A percentile compares a stretch with the other conserved stretches of the same genome.
phyloP scores from a whole-genome alignment of 2,329 filamentous ascomycete genomes.

The Xylariaceae sp. region DNA sequence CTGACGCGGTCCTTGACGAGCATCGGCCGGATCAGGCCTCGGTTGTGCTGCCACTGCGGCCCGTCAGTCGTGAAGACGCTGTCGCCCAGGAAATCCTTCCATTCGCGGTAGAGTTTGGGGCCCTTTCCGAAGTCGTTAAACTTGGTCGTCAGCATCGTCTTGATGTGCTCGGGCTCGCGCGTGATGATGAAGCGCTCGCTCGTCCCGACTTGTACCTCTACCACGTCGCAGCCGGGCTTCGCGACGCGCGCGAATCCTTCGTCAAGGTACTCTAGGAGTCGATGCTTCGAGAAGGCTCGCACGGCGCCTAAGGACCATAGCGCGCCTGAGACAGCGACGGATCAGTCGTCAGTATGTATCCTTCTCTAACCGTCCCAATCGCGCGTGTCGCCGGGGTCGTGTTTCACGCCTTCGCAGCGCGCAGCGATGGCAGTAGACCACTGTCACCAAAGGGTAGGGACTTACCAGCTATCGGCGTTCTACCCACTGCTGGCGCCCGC shows the following conservation, averaged over 20 bases:
- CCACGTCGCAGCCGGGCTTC: constrained; percentile 33
- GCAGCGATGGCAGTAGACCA: too few species aligned
- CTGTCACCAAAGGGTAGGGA: too few species aligned
- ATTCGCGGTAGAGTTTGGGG: constrained; percentile 38
- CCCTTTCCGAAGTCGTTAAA: constrained; percentile 55
- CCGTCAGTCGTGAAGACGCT: constrained; percentile 57
- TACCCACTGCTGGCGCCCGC: background rate
- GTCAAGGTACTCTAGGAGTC: constrained; percentile 33
- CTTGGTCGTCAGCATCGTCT: constrained; percentile 53
- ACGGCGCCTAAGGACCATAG: too few species aligned
- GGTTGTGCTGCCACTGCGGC: constrained; percentile 49
- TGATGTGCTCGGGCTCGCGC: constrained; percentile 55
- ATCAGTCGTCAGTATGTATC: too few species aligned
- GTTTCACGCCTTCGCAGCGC: too few species aligned
- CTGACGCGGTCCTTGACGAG: constrained; percentile 47
- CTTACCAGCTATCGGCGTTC: constrained; percentile 2
- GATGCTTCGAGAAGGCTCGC: too few species aligned
- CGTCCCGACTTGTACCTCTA: constrained; percentile 36
- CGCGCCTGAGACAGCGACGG: too few species aligned
- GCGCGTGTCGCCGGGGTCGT: too few species aligned
- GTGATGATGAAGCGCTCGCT: constrained; percentile 44
- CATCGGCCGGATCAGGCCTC: constrained; percentile 54
- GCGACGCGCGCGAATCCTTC: constrained; percentile 29
- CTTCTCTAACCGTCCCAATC: too few species aligned
- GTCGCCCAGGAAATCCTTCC: constrained; percentile 50